These are phyloP conservation scores for Haemoproteus tartakovskyi DNA, from an alignment of 169 alveolate genomes.

Conservation along the genomic window DNA sequence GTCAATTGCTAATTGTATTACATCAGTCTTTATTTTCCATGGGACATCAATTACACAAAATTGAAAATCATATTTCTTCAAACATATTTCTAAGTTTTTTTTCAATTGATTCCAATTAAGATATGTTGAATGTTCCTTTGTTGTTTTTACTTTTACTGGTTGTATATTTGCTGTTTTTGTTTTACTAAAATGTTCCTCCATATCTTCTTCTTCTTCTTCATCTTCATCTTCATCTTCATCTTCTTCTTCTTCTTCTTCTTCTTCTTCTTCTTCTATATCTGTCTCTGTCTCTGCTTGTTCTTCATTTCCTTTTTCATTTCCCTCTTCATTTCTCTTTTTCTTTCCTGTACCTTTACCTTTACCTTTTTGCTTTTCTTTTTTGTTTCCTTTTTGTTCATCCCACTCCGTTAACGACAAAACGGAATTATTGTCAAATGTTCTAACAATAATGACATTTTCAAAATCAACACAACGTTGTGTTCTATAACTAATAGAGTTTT, in stretches of 20 bases:
- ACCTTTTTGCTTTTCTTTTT: neutral
- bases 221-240: too few species aligned
- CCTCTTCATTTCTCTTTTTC: neutral
- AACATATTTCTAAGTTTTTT: constrained; percentile 3
- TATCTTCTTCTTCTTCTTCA: too few species aligned
- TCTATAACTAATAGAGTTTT: constrained; percentile 6
- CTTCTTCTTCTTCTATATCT: too few species aligned
- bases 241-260: too few species aligned
- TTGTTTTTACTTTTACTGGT: too few species aligned
- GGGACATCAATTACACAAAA: constrained; percentile 51
- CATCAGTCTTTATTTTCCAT: constrained; percentile 30
- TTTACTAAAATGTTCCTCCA: too few species aligned
- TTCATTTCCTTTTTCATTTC: neutral
- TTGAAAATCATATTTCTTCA: constrained; percentile 13
- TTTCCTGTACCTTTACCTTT: neutral
- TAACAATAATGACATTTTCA: constrained; percentile 5
- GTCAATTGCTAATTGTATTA: constrained; percentile 7
- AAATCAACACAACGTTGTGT: neutral
- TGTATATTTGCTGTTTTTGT: too few species aligned
- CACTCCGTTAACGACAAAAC: constrained; percentile 1
- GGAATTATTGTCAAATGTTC: constrained; percentile 3
- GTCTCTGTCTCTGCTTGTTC: too few species aligned
- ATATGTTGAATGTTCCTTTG: too few species aligned
- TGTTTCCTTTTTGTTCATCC: neutral
- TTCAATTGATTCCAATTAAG: too few species aligned